Evolutionary conservation across 140 eudicot genomes (phyloP).

Genomic region (Anethum foeniculum): DNA sequence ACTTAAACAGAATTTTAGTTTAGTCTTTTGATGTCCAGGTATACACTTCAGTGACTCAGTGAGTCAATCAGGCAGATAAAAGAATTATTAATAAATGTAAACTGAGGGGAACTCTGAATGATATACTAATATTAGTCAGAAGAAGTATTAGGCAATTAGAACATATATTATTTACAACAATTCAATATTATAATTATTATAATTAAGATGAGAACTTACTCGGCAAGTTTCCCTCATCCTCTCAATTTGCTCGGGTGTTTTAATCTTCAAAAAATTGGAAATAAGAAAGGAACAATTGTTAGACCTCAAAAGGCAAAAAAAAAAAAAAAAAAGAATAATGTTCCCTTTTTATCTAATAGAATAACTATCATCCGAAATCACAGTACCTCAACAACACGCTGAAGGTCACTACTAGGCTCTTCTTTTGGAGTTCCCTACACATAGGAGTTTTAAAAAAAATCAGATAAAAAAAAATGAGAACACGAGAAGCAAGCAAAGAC

Average conservation of each 20-base stretch:
- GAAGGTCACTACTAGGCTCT: conserved; percentile 84
- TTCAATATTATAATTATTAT: not conserved
- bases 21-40: not conserved
- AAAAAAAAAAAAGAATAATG: not conserved
- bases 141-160: not conserved
- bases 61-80: not conserved
- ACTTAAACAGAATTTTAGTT: not conserved
- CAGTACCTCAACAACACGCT: conserved; percentile 89
- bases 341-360: not conserved
- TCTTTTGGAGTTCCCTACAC: conserved; percentile 72
- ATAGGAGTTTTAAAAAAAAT: not conserved
- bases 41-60: not conserved
- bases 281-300: conserved; percentile 12
- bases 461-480: not conserved
- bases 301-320: conserved; percentile 6
- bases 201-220: conserved; percentile 39
- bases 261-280: conserved; percentile 47
- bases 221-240: conserved; percentile 88
- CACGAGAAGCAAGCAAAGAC: not conserved
- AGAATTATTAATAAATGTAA: not conserved
- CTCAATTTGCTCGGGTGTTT: conserved; percentile 74
- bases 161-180: not conserved
- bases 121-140: not conserved
- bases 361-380: not conserved
- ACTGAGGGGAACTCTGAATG: not conserved